Percentiles rank a stretch among this genome's conserved stretches.
These are phyloP conservation scores for Daldinia bambusicola DNA, from an alignment of 495 filamentous ascomycete genomes.

Conservation along the genomic window DNA sequence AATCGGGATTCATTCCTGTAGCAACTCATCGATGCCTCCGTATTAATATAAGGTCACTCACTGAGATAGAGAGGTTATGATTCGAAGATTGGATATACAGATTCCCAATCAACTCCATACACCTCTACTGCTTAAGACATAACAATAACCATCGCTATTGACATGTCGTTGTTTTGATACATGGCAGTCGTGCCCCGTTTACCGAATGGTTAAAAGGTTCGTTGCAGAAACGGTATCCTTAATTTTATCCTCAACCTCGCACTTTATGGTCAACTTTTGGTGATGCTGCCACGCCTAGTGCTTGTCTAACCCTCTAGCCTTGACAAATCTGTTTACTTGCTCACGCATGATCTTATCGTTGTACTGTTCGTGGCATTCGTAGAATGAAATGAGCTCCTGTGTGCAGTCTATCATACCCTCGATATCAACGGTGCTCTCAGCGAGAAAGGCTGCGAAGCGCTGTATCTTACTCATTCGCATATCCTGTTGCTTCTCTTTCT, in stretches of 20 bases:
- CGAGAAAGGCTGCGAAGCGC: constrained; percentile 83
- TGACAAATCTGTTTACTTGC: constrained; percentile 83
- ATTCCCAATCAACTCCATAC: neutral
- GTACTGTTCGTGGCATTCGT: constrained; percentile 91
- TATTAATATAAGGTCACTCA: neutral
- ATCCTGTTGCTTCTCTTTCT: constrained; percentile 53
- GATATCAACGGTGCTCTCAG: constrained; percentile 92
- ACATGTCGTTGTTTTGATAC: neutral
- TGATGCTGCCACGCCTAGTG: constrained; percentile 46
- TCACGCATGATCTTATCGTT: constrained; percentile 75
- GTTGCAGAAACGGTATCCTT: neutral
- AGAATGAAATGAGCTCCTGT: constrained; percentile 94
- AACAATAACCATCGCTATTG: neutral
- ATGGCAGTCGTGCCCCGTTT: neutral
- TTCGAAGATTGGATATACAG: neutral
- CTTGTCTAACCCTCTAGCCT: constrained; percentile 82
- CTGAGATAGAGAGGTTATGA: neutral
- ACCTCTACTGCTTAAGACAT: neutral
- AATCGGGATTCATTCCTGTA: neutral
- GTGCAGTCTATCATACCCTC: constrained; percentile 91
- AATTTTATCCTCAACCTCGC: too few species aligned
- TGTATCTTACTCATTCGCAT: constrained; percentile 67
- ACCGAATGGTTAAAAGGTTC: neutral
- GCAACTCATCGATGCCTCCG: neutral
- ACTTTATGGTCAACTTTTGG: neutral